phyloP scores from a whole-genome alignment of 306 rosid genomes.

The Alnus glutinosa region DNA sequence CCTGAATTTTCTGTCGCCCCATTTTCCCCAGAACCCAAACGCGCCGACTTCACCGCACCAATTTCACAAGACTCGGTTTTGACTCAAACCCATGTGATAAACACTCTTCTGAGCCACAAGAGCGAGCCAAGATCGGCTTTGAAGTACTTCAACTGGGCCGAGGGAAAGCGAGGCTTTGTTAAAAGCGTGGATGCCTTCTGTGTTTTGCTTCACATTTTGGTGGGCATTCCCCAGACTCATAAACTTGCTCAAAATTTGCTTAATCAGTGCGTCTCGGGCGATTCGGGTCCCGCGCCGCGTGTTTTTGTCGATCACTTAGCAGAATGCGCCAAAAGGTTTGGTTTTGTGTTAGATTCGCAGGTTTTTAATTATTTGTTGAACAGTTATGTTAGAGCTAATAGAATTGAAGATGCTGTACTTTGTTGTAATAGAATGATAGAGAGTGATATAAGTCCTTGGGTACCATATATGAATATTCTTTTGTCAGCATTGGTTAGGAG shows the following conservation, averaged over 20 bases:
- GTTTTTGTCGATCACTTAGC: slow-evolving; percentile 41
- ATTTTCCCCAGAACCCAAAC: slow-evolving; percentile 9
- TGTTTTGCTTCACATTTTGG: slow-evolving; percentile 58
- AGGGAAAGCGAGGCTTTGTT: slow-evolving; percentile 37
- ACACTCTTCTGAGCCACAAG: slow-evolving; percentile 45
- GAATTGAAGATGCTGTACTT: slow-evolving; percentile 49
- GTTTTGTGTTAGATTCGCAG: slow-evolving; percentile 37
- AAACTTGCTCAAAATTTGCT: slow-evolving; percentile 35
- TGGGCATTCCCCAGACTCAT: slow-evolving; percentile 24
- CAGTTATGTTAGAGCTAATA: slow-evolving; percentile 57
- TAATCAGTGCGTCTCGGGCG: slow-evolving; percentile 33
- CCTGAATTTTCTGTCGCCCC: slow-evolving; percentile 14
- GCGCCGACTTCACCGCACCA: background rate
- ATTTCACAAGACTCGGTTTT: background rate
- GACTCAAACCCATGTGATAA: slow-evolving; percentile 31
- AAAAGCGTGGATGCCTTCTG: slow-evolving; percentile 44
- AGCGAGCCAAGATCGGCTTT: slow-evolving; percentile 51
- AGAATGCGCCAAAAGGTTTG: slow-evolving; percentile 43
- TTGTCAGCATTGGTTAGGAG: slow-evolving; percentile 58
- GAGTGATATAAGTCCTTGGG: slow-evolving; percentile 40
- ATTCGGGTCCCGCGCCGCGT: slow-evolving; percentile 36
- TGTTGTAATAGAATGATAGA: slow-evolving; percentile 54
- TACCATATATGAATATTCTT: slow-evolving; percentile 48
- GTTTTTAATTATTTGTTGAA: slow-evolving; percentile 58
- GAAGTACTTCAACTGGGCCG: slow-evolving; percentile 38